Percentiles rank a stretch among this genome's conserved stretches.
phyloP scores from a whole-genome alignment of 192 early-diverging fungal genomes.

The Entophlyctis helioformis region DNA sequence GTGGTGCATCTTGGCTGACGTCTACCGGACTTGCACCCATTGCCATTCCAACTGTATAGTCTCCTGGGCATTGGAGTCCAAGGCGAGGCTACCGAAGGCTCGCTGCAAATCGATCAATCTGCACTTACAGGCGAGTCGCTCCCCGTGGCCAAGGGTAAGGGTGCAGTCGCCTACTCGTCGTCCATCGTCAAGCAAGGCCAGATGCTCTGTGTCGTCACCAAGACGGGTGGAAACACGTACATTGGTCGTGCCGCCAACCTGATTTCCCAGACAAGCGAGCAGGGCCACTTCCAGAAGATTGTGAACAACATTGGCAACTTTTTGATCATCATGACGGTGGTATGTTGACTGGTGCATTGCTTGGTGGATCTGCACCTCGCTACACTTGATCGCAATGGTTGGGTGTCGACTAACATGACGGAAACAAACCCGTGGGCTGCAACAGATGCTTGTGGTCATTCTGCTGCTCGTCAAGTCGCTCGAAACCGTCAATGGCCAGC shows the following conservation, averaged over 20 bases:
- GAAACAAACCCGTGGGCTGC: too few relatives aligned
- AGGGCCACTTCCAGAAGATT: slow-evolving; percentile 89
- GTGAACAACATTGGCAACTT: slow-evolving; percentile 85
- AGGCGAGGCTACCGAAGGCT: slow-evolving; percentile 58
- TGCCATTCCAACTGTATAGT: slow-evolving; percentile 11
- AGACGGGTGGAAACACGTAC: slow-evolving; percentile 88
- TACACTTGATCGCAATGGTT: too few relatives aligned
- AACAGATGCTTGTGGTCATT: not conserved
- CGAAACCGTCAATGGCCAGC: too few relatives aligned
- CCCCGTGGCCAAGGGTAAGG: slow-evolving; percentile 75
- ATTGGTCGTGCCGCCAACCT: slow-evolving; percentile 89
- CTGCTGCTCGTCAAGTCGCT: too few relatives aligned
- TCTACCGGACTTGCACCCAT: too few relatives aligned
- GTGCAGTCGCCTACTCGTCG: slow-evolving; percentile 78
- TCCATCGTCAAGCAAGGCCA: slow-evolving; percentile 92
- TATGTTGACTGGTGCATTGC: too few relatives aligned
- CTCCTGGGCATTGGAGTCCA: slow-evolving; percentile 48
- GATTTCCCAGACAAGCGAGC: slow-evolving; percentile 79
- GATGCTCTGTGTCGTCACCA: slow-evolving; percentile 87
- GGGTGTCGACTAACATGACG: too few relatives aligned
- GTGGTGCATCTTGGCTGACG: slow-evolving; percentile 14
- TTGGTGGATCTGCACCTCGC: too few relatives aligned
- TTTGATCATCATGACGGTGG: slow-evolving; percentile 57
- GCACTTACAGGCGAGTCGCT: slow-evolving; percentile 91
- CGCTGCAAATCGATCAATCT: slow-evolving; percentile 82